phyloP scores from a whole-genome alignment of 2,329 filamentous ascomycete species.

The Venturia asperata region DNA sequence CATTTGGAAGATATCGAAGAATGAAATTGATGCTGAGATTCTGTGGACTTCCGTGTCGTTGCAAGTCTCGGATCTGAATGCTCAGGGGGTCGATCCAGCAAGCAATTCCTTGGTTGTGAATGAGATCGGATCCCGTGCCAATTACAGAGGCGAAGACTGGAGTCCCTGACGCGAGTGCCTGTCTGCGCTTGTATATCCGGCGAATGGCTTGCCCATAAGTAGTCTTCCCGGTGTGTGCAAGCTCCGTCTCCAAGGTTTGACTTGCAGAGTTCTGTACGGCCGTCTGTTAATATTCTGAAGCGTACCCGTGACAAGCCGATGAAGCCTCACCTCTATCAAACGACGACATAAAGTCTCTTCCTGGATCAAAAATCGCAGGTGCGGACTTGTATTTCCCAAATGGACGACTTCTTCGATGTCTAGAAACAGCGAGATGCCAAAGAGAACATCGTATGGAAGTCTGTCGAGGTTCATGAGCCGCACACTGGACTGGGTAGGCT shows the following conservation, averaged over 20 bases:
- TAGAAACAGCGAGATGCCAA: conserved; percentile 49
- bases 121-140: conserved; percentile 51
- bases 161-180: conserved; percentile 40
- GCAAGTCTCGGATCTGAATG: conserved; percentile 55
- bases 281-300: conserved; percentile 16
- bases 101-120: conserved; percentile 57
- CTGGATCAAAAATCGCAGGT: conserved; percentile 45
- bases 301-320: neutral
- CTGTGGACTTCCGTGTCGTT: conserved; percentile 26
- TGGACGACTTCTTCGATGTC: conserved; percentile 52
- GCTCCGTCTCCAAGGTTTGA: conserved; percentile 40
- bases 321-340: conserved; percentile 48
- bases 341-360: conserved; percentile 52
- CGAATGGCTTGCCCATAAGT: conserved; percentile 50
- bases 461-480: conserved; percentile 30
- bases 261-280: conserved; percentile 34
- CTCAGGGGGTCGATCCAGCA: conserved; percentile 52
- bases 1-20: conserved; percentile 26
- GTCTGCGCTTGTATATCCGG: conserved; percentile 53
- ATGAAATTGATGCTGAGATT: conserved; percentile 21
- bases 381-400: conserved; percentile 47
- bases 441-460: conserved; percentile 60
- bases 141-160: conserved; percentile 43
- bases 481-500: too few species aligned
- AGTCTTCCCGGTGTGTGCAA: conserved; percentile 32